Evolutionary conservation across 2,329 filamentous ascomycete species (phyloP), one percentile per base, ranked within the genome.

Genomic region (Ophiostoma australiae): DNA sequence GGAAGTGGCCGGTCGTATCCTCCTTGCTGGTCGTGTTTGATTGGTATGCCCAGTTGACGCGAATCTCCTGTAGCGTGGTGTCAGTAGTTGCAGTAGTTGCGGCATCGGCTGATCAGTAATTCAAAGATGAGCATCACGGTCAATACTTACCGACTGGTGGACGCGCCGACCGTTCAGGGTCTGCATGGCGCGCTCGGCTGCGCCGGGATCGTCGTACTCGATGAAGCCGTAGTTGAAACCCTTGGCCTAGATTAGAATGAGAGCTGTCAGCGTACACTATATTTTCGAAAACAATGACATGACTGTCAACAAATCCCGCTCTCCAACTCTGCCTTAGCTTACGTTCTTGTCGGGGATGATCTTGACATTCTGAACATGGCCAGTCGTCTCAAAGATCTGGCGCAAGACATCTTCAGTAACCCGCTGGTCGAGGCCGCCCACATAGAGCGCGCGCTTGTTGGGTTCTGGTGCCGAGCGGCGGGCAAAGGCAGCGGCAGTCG

Each of bases 341-440:
- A 97, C 94, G 82, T 97, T 99, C 87, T 99, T 99, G 85, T 99
- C 95, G 69, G 95, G 95, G 80, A 99, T 99, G 79, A 99, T 97
- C 86, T 99, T 99, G 79, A 99, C 95, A 78, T 93, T 97, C 82
- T 97, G 91, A 75, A 99, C 95, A 82, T 99, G 95, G 71, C 95
- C 95, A 72, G 94, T 97, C 7, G 95, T 99, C 85, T 99, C 95
- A 78, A 99, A 99, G 77, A 98, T 98, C 81, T 98, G 94, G 78
- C 93, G 93, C 80, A 98, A 82, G 71, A 98, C 93, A 79, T 98
- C 94, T 82, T 98, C 94, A 41, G 94, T 97, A 74, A 98, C 94
- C 75, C 95, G 89, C 77, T 94, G 93, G 80, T 99, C 95, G 76
- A 99, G 84, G 70, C 95, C 95, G 74, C 95, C 95, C 72, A 99